Base-by-base conservation (phyloP, 805 yeast species). In the Yarrowia bubula region DNA sequence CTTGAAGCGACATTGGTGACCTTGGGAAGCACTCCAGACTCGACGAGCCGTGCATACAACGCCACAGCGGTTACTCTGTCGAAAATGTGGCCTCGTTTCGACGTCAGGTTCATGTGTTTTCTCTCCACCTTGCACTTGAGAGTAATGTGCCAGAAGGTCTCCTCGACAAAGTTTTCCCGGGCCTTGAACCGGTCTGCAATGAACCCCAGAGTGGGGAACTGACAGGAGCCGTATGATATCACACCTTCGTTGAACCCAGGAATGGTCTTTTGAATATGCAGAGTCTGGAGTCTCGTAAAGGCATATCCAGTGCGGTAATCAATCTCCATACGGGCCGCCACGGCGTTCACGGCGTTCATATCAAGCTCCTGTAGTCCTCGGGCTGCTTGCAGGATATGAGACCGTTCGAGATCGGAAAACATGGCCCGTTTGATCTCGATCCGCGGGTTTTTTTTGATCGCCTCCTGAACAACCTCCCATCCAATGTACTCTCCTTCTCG, bases 401-500 rank as follows among this genome's bases (percentile, higher is more conserved):
- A 39, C 58, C 86, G 79, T 71, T 91, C 99, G 55, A 90, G 78
- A 76, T 95, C 97, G 42, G 96, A 91, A 75, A 95, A 95, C 66
- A 82, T 83, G 1, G 97, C 96, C 61, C 99, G 77, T 79, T 83
- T 85, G 3, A 87, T 79, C 37, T 81, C 79, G 47, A 91, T 71
- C 1, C 76, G 68, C 0, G 75, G 70, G 71, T 88, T 87, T 7
- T 75, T 78, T 67, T 79, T 79, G 58, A 74, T 72, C 0, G 96
- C 97, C n/a, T 86, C 87, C 63, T 85, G 81, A 39, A 84, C 80
- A 14, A 96, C 85, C 71, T 92, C 97, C 77, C 81, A 85, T 0
- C 98, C 98, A 65, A 92, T 92, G 74, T 86, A 88, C 74, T 92
- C 98, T 1, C 98, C 98, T 74, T 92, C 98, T 41, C 98, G 80